Conservation (phyloP, 352 stramenopile genomes). For the Globisporangium middletonii region DNA sequence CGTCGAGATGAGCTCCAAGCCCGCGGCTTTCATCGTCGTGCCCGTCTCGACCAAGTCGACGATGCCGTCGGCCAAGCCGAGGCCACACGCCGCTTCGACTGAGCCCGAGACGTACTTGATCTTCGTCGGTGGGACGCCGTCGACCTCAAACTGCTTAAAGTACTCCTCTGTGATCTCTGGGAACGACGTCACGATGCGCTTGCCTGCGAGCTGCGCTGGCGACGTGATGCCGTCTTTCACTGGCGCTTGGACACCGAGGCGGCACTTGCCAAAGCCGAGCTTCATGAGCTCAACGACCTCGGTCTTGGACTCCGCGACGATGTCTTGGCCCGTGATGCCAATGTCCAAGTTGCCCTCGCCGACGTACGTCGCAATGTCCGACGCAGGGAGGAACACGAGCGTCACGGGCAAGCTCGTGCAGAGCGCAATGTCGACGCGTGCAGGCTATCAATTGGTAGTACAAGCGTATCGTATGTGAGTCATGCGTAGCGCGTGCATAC, state of each 20-base stretch:
- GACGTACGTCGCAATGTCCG: constrained; percentile 98
- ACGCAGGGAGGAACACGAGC: constrained; percentile 95
- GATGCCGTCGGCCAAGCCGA: constrained; percentile 97
- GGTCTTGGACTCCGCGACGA: constrained; percentile 90
- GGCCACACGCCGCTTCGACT: constrained; percentile 95
- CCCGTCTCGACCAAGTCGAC: constrained; percentile 99
- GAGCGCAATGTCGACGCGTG: constrained; percentile 90
- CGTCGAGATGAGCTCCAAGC: constrained; percentile 92
- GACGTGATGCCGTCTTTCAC: constrained; percentile 81
- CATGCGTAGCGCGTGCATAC: background rate
- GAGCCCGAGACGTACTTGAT: constrained; percentile 98
- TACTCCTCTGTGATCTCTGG: constrained; percentile 91
- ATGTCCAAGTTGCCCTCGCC: constrained; percentile 97
- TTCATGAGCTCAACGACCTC: constrained; percentile 91
- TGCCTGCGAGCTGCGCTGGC: constrained; percentile 85
- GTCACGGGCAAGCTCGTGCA: constrained; percentile 94
- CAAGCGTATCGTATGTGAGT: background rate
- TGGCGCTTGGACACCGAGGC: constrained; percentile 94
- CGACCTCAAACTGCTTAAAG: constrained; percentile 90
- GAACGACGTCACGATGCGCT: constrained; percentile 98
- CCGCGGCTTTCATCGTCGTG: constrained; percentile 97
- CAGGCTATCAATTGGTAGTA: constrained; percentile 30
- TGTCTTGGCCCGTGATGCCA: constrained; percentile 96
- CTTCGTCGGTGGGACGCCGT: constrained; percentile 51
- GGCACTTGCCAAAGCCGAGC: constrained; percentile 95